Base-by-base conservation (phyloP, 495 filamentous ascomycete genomes). In the Rusavskia elegans region DNA sequence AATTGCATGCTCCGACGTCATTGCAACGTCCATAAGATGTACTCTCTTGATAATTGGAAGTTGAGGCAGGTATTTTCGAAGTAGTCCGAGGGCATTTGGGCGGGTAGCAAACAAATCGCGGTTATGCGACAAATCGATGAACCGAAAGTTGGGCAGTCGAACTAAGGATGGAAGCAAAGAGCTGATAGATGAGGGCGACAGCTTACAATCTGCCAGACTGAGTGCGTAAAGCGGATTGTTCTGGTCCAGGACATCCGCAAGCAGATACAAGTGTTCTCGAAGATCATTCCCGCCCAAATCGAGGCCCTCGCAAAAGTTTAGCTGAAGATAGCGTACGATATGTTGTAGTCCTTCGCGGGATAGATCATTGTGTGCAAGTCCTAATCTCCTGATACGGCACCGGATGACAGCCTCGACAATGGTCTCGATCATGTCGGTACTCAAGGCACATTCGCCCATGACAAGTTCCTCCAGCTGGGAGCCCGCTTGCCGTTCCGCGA, bases 251-350 rank as follows among this genome's bases (percentile, higher is more conserved):
- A 76, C 75, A 17, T 75, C 72, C 1, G 80, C 77, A 36, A 98
- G 65, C 30, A 80, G 67, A 42, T 75, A 72, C n/a, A 95, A 68
- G 54, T 82, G 73, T 30, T 88, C 78, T 54, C 79, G 68, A 38
- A 87, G 67, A 56, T 89, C 78, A 59, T 95, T 97, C n/a, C 87
- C 87, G 36, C 89, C 89, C n/a, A 98, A 66, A 64, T 97, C 92
- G 6, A 98, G 69, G 1, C 87, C 92, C 63, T 94, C 85, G 56
- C 90, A 98, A 40, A 79, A 71, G 0, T 82, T 83, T 40, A 73
- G 75, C 46, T 76, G 73, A 37, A 96, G 62, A 65, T 87, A 95
- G 48, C 76, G 74, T 30, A 83, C 73, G 38, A 95, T 74, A 63
- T 92, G 83, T 50, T 80, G 74, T 49, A 93, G 65, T 3, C 87